Percentiles rank a stretch among this genome's conserved stretches.
Conservation (phyloP, 116 monocot species). For the Phalaenopsis hybrid region DNA sequence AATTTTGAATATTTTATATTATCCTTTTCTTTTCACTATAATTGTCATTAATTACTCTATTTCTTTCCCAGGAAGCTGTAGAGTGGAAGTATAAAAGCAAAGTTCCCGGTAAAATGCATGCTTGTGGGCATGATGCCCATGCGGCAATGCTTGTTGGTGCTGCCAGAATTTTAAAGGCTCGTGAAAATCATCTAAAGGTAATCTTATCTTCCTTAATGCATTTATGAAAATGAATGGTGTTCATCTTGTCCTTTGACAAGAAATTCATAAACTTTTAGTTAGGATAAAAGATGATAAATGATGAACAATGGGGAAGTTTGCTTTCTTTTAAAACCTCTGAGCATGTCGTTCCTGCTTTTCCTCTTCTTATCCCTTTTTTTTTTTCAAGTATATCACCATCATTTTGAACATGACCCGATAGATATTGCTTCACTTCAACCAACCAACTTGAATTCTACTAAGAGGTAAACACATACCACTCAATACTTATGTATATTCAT, state of each 20-base stretch:
- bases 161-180: conserved; percentile 61
- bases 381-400: too few species aligned
- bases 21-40: neutral
- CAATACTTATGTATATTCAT: too few species aligned
- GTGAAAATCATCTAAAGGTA: conserved; percentile 55
- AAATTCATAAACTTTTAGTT: neutral
- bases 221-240: neutral
- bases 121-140: conserved; percentile 85
- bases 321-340: too few species aligned
- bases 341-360: too few species aligned
- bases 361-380: too few species aligned
- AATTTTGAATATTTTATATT: neutral
- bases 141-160: conserved; percentile 78
- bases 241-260: neutral
- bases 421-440: too few species aligned
- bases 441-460: too few species aligned
- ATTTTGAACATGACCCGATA: too few species aligned
- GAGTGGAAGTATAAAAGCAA: conserved; percentile 77
- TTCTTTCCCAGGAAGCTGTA: conserved; percentile 43
- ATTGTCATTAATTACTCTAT: neutral
- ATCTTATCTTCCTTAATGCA: neutral
- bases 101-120: conserved; percentile 71
- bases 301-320: too few species aligned
- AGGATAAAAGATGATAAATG: too few species aligned
- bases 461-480: too few species aligned